Evolutionary conservation across 2,329 filamentous ascomycete genomes (phyloP).

Genomic region (Fusarium hostae): DNA sequence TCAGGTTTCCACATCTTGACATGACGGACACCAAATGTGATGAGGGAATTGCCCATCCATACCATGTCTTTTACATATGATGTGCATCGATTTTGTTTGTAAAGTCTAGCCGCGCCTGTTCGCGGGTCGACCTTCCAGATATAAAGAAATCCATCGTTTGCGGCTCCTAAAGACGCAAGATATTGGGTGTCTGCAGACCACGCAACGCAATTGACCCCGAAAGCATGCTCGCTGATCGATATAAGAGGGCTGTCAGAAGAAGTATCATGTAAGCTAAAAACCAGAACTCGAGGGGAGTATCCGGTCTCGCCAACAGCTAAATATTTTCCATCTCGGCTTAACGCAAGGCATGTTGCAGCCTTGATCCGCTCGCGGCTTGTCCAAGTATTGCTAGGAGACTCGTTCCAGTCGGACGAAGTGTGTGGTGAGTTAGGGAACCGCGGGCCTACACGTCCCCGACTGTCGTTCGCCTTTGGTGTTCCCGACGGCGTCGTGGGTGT

Average conservation of each 20-base stretch:
- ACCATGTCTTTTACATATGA: slow-evolving; percentile 86
- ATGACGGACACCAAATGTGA: slow-evolving; percentile 91
- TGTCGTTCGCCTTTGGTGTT: slow-evolving; percentile 72
- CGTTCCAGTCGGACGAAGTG: slow-evolving; percentile 64
- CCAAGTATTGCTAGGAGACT: slow-evolving; percentile 80
- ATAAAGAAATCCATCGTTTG: slow-evolving; percentile 94
- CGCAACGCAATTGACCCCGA: slow-evolving; percentile 86
- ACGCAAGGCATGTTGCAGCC: slow-evolving; percentile 87
- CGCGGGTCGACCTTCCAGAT: slow-evolving; percentile 89
- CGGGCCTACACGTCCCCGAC: slow-evolving; percentile 65
- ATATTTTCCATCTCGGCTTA: slow-evolving; percentile 88
- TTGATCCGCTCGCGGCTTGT: slow-evolving; percentile 93
- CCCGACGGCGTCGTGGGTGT: slow-evolving; percentile 60
- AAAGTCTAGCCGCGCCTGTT: slow-evolving; percentile 80
- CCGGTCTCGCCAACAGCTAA: slow-evolving; percentile 95
- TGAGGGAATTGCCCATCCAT: slow-evolving; percentile 85
- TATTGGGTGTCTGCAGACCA: slow-evolving; percentile 90
- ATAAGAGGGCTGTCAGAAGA: slow-evolving; percentile 85
- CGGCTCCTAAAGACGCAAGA: slow-evolving; percentile 86
- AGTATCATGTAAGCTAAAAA: slow-evolving; percentile 85
- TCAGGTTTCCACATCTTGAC: slow-evolving; percentile 94
- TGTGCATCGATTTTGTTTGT: slow-evolving; percentile 92
- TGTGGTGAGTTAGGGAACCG: slow-evolving; percentile 61
- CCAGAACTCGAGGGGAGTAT: slow-evolving; percentile 88
- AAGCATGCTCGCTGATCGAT: slow-evolving; percentile 88